Conservation (phyloP, 352 stramenopile genomes). For the Phytophthora pluvialis region DNA sequence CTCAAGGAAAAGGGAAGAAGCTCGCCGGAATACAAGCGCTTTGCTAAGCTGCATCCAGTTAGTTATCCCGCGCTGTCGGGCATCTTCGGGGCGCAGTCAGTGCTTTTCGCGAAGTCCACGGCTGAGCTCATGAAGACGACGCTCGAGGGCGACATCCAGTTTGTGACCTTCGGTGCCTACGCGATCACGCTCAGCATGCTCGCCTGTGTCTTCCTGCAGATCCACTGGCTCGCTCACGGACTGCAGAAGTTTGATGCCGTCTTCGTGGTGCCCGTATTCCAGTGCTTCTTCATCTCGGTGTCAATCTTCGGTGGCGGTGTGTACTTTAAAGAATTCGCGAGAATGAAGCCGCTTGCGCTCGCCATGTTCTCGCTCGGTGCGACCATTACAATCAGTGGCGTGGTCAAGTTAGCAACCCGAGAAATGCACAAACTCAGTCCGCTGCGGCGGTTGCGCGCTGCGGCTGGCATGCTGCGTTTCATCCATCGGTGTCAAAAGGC, state of each 20-base stretch:
- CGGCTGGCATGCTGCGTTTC: slow-evolving; percentile 66
- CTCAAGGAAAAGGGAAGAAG: slow-evolving; percentile 45
- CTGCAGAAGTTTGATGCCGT: slow-evolving; percentile 88
- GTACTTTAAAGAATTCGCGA: slow-evolving; percentile 89
- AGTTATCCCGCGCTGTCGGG: slow-evolving; percentile 76
- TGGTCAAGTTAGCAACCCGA: slow-evolving; percentile 70
- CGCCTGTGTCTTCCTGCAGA: slow-evolving; percentile 84
- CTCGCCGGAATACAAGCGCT: slow-evolving; percentile 62
- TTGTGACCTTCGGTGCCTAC: slow-evolving; percentile 78
- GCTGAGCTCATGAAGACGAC: slow-evolving; percentile 87
- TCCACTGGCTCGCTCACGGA: slow-evolving; percentile 87
- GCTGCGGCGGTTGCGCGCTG: slow-evolving; percentile 49
- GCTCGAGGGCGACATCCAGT: slow-evolving; percentile 74
- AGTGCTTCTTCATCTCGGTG: slow-evolving; percentile 93
- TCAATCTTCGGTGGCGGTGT: slow-evolving; percentile 88
- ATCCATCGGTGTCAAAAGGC: slow-evolving; percentile 71
- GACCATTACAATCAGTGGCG: slow-evolving; percentile 70
- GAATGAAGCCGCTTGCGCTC: slow-evolving; percentile 55
- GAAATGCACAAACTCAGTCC: slow-evolving; percentile 72
- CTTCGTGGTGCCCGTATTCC: slow-evolving; percentile 86
- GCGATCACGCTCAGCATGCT: slow-evolving; percentile 84
- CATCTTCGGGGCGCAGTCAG: slow-evolving; percentile 79
- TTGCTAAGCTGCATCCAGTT: slow-evolving; percentile 64
- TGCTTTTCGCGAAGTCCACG: slow-evolving; percentile 85
- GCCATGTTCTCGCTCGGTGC: slow-evolving; percentile 80